phyloP scores from a whole-genome alignment of 352 stramenopile species.

The Phytophthora sojae region DNA sequence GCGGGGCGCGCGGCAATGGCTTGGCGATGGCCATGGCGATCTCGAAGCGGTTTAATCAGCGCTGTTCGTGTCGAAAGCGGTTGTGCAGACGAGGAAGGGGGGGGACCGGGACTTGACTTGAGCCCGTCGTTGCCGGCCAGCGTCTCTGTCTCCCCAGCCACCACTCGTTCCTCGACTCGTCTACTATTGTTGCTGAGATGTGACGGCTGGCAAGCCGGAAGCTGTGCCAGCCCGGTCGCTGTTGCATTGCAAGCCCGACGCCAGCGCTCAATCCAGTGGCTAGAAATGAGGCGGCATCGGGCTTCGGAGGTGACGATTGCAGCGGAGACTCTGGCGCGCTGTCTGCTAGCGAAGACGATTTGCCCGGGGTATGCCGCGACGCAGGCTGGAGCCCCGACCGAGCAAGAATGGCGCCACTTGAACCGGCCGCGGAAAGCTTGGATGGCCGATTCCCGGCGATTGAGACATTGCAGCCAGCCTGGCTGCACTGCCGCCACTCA shows the following conservation, averaged over 20 bases:
- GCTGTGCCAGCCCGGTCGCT: constrained; percentile 13
- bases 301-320: constrained; percentile 17
- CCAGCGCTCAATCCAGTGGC: constrained; percentile 14
- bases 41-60: constrained; percentile 18
- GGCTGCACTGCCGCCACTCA: not conserved
- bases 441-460: constrained; percentile 12
- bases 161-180: constrained; percentile 41
- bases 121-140: not conserved
- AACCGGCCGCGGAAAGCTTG: constrained; percentile 13
- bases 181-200: constrained; percentile 24
- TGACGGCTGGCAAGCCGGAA: constrained; percentile 17
- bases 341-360: not conserved
- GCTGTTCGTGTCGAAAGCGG: constrained; percentile 12
- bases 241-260: constrained; percentile 5
- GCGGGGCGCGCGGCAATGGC: constrained; percentile 9
- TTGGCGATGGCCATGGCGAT: constrained; percentile 32
- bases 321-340: constrained; percentile 8
- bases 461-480: constrained; percentile 24
- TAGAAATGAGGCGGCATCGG: constrained; percentile 27
- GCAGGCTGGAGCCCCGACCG: constrained; percentile 8
- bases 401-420: constrained; percentile 29
- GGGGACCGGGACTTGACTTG: constrained; percentile 11
- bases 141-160: constrained; percentile 21
- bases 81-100: constrained; percentile 37
- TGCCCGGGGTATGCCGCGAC: constrained; percentile 19